Percentiles rank a stretch among this genome's conserved stretches.
phyloP scores from a whole-genome alignment of 129 eudicot genomes.

The Saposhnikovia divaricata region DNA sequence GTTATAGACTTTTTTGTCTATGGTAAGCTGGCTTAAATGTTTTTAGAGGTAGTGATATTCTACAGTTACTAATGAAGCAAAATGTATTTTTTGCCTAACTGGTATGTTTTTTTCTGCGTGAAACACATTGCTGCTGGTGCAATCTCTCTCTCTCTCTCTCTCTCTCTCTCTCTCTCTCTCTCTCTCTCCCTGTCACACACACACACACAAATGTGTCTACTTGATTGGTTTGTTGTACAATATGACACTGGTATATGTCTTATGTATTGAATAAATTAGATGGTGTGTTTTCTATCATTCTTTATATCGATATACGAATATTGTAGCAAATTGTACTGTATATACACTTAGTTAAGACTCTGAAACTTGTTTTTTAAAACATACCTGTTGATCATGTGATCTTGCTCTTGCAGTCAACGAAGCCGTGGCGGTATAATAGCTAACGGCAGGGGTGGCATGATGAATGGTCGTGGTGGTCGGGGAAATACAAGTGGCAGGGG shows the following conservation, averaged over 20 bases:
- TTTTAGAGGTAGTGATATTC: neutral
- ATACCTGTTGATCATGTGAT: neutral
- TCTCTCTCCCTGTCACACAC: no score
- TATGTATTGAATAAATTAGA: neutral
- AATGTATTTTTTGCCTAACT: neutral
- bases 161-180: no score
- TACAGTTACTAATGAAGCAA: neutral
- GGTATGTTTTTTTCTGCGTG: neutral
- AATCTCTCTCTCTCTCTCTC: no score
- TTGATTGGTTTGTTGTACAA: no score
- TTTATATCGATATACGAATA: neutral
- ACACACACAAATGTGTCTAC: no score
- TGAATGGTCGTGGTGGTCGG: conserved; percentile 34
- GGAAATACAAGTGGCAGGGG: neutral
- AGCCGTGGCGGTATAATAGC: conserved; percentile 35
- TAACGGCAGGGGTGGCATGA: conserved; percentile 26
- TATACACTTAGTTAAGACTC: neutral
- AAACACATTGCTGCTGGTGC: no score
- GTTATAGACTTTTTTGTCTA: neutral
- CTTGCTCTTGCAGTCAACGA: conserved; percentile 32
- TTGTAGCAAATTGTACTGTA: neutral
- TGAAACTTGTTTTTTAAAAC: neutral
- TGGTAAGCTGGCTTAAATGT: neutral
- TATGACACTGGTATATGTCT: neutral
- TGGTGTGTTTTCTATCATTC: neutral